phyloP scores from a whole-genome alignment of 805 yeast genomes.

The Zygoascus biomembranicola region DNA sequence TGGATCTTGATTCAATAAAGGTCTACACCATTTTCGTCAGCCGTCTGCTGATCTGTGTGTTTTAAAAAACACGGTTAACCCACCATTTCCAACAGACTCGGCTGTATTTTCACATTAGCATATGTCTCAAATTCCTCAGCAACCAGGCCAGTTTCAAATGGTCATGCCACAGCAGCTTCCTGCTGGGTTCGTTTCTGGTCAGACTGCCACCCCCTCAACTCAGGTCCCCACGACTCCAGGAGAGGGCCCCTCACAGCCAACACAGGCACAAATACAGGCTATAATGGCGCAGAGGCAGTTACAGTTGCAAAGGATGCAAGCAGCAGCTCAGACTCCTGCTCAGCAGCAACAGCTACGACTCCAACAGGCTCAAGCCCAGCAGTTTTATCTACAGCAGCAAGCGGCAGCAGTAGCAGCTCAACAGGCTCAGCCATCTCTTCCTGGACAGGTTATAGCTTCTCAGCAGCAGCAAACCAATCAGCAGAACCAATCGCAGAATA shows the following conservation, averaged over 20 bases:
- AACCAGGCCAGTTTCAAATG: not conserved
- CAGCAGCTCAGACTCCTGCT: constrained; percentile 1
- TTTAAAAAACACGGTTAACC: too few species aligned
- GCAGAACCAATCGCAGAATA: constrained; percentile 10
- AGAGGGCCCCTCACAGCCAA: constrained; percentile 14
- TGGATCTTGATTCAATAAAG: too few species aligned
- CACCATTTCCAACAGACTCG: too few species aligned
- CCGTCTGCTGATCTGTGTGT: too few species aligned
- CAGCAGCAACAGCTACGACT: constrained; percentile 15
- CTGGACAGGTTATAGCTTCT: constrained; percentile 1
- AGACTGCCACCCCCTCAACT: not conserved
- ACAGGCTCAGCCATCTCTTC: not conserved
- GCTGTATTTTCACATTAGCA: too few species aligned
- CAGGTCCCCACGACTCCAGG: constrained; percentile 6
- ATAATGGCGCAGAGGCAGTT: constrained; percentile 13
- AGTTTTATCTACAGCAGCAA: constrained; percentile 7
- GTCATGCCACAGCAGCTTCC: not conserved
- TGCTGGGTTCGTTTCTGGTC: not conserved
- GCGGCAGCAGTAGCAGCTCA: not conserved
- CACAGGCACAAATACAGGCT: constrained; percentile 6
- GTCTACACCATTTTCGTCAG: too few species aligned
- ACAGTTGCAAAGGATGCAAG: constrained; percentile 9
- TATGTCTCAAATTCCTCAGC: not conserved
- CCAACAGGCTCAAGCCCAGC: constrained; percentile 13
- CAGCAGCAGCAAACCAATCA: constrained; percentile 13